These are phyloP conservation scores for Pneumocystis jirovecii DNA, from an alignment of 1,139 yeast genomes.

Conservation along the genomic window DNA sequence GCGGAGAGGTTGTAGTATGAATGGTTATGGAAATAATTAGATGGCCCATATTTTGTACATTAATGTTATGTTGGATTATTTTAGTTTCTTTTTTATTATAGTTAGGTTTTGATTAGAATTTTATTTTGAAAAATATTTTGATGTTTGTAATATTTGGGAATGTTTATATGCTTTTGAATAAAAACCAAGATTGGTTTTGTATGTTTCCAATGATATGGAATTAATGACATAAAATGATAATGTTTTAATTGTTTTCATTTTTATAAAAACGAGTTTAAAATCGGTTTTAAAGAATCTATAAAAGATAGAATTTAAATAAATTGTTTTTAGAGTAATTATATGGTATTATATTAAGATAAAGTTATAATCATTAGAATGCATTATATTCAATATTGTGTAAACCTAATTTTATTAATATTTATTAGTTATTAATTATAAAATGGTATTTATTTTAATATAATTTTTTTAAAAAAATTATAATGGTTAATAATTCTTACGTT, in stretches of 20 bases:
- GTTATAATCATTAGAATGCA: not conserved
- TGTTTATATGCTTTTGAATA: not conserved
- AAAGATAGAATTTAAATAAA: not conserved
- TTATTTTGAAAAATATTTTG: not conserved
- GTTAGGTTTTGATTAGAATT: not conserved
- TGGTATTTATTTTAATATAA: not conserved
- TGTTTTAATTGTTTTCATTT: not conserved
- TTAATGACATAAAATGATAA: not conserved
- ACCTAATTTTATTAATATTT: not conserved
- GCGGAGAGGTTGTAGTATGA: conserved; percentile 24
- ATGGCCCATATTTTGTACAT: not conserved
- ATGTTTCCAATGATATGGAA: not conserved
- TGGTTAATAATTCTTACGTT: not conserved
- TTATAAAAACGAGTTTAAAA: not conserved
- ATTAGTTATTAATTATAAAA: not conserved
- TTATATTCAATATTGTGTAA: not conserved
- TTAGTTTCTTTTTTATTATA: not conserved
- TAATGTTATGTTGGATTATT: not conserved
- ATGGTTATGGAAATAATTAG: not conserved
- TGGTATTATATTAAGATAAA: not conserved
- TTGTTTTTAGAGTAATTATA: not conserved
- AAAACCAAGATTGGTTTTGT: not conserved
- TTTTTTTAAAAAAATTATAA: not conserved
- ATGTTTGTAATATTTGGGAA: not conserved
- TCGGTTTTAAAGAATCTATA: not conserved